Evolutionary conservation across 352 stramenopile genomes (phyloP).

Genomic region (Paralagenidium karlingii): DNA sequence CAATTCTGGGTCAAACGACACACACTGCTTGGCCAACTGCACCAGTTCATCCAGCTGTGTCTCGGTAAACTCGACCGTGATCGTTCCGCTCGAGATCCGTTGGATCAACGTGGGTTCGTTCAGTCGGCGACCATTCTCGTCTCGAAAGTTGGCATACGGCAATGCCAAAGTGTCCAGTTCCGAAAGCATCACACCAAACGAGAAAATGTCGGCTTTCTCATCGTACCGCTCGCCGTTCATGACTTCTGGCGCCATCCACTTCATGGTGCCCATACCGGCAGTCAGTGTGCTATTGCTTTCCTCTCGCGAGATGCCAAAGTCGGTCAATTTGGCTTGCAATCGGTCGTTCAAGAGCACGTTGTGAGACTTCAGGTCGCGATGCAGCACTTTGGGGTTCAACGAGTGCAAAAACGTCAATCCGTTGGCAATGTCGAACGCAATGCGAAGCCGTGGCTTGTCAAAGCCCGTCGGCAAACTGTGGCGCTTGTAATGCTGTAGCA

Average conservation of each 20-base stretch:
- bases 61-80: constrained; percentile 59
- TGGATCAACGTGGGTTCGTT: constrained; percentile 78
- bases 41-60: constrained; percentile 39
- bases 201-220: constrained; percentile 72
- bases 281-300: constrained; percentile 62
- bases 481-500: no score
- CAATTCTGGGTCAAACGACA: constrained; percentile 42
- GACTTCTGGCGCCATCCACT: constrained; percentile 60
- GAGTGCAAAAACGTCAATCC: constrained; percentile 62
- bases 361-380: constrained; percentile 64
- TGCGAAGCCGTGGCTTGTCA: no score
- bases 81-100: constrained; percentile 56
- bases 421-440: constrained; percentile 53
- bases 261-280: constrained; percentile 58
- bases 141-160: constrained; percentile 50
- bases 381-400: constrained; percentile 44
- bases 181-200: constrained; percentile 54
- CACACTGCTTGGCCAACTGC: constrained; percentile 35
- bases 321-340: constrained; percentile 51
- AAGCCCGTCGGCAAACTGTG: no score
- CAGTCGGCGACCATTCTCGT: constrained; percentile 40
- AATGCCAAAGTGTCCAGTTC: constrained; percentile 68
- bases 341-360: constrained; percentile 52
- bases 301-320: constrained; percentile 63
- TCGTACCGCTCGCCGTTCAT: constrained; percentile 63